Evolutionary conservation across 2,329 filamentous ascomycete species (phyloP).

Genomic region (Chaetoscypha palmicola): DNA sequence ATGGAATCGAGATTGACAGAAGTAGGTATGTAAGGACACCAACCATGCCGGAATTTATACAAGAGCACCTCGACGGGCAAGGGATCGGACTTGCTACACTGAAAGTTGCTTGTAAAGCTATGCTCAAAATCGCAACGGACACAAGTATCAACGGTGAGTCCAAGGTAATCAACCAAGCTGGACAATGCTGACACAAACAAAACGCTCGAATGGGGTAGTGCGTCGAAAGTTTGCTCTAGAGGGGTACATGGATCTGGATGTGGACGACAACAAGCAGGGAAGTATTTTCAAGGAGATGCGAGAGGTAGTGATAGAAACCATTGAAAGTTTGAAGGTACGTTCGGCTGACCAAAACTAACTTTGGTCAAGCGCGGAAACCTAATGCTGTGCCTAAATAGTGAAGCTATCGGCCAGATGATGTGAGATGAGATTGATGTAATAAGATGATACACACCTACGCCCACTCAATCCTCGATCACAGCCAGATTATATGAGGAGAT

Average conservation of each 20-base stretch:
- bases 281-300: slow-evolving; percentile 2
- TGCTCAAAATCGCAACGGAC: slow-evolving; percentile 1
- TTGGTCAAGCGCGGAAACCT: background rate
- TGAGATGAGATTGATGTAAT: background rate
- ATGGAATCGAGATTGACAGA: background rate
- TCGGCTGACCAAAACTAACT: background rate
- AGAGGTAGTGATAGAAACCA: slow-evolving; percentile 1
- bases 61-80: background rate
- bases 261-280: slow-evolving; percentile 1
- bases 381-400: background rate
- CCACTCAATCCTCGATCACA: background rate
- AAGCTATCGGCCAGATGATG: background rate
- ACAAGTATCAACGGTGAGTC: slow-evolving; percentile 1
- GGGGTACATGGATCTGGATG: slow-evolving; percentile 3
- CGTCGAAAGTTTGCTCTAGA: background rate
- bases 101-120: background rate
- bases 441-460: background rate
- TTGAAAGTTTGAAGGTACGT: background rate
- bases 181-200: background rate
- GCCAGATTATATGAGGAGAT: too few relatives aligned
- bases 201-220: background rate
- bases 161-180: background rate
- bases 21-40: slow-evolving; percentile 4
- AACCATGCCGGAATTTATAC: background rate
- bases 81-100: background rate